Evolutionary conservation across 2,329 filamentous ascomycete species (phyloP).

Genomic region (Basipetospora sp.): DNA sequence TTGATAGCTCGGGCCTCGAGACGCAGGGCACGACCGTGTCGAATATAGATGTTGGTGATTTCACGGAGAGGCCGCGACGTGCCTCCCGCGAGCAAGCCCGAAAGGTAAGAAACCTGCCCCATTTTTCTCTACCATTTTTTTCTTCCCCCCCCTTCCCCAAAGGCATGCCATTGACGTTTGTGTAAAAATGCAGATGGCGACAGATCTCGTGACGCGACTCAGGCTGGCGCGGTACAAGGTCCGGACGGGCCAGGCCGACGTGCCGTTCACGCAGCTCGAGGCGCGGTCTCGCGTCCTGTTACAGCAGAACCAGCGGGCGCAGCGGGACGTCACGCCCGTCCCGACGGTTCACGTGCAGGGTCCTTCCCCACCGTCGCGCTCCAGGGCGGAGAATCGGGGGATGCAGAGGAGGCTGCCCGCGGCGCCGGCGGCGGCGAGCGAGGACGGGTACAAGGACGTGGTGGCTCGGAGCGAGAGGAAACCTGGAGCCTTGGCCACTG

Average conservation of each 20-base stretch:
- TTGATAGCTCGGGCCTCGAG: slow-evolving; percentile 22
- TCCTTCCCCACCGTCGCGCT: slow-evolving; percentile 9
- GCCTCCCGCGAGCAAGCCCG: slow-evolving; percentile 6
- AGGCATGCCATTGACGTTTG: not conserved
- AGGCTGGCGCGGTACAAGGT: slow-evolving; percentile 62
- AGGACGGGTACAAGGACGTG: too few species aligned
- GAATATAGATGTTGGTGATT: slow-evolving; percentile 1
- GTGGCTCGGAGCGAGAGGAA: too few species aligned
- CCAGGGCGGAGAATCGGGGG: too few species aligned
- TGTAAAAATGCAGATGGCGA: slow-evolving; percentile 35
- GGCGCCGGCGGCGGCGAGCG: too few species aligned
- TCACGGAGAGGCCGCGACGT: not conserved
- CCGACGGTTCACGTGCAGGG: slow-evolving; percentile 8
- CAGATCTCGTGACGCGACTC: slow-evolving; percentile 53
- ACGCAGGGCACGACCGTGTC: not conserved
- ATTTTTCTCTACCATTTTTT: slow-evolving; percentile 1
- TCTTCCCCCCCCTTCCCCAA: not conserved
- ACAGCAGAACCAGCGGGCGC: slow-evolving; percentile 10
- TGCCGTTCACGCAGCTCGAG: slow-evolving; percentile 48
- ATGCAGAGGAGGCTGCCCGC: too few species aligned
- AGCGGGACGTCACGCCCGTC: not conserved
- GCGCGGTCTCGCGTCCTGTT: slow-evolving; percentile 18
- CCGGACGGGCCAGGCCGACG: slow-evolving; percentile 52
- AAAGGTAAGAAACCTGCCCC: slow-evolving; percentile 23
- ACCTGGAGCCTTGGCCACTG: too few species aligned